These are phyloP conservation scores for Aotearoamyces nothofagi DNA, from an alignment of 2,329 filamentous ascomycete species.

Conservation along the genomic window DNA sequence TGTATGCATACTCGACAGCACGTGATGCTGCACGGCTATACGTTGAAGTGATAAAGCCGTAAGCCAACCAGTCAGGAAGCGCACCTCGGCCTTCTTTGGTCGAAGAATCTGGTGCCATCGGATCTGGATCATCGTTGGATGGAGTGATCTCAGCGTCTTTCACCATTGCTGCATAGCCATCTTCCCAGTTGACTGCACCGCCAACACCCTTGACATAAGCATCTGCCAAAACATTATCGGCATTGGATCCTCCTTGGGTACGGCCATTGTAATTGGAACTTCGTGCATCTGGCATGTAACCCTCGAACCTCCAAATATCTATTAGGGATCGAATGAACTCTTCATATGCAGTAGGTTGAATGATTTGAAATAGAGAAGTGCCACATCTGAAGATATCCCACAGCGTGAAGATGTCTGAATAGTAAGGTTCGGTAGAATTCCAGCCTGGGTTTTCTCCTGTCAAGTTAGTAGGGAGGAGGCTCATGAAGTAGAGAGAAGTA, in stretches of 20 bases:
- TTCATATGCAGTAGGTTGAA: conserved; percentile 46
- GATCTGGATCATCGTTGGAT: conserved; percentile 40
- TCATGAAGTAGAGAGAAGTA: conserved; percentile 54
- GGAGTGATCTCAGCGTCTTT: conserved; percentile 52
- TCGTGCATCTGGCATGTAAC: conserved; percentile 49
- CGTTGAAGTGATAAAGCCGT: conserved; percentile 48
- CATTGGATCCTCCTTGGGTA: conserved; percentile 54
- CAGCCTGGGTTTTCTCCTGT: conserved; percentile 57
- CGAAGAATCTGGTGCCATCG: conserved; percentile 34
- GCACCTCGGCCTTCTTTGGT: conserved; percentile 56
- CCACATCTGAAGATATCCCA: conserved; percentile 52
- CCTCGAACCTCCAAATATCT: conserved; percentile 50
- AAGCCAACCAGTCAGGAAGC: conserved; percentile 49
- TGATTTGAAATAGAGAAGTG: conserved; percentile 47
- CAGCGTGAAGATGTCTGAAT: conserved; percentile 56
- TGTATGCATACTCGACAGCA: conserved; percentile 51
- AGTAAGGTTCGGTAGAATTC: conserved; percentile 50
- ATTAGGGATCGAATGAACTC: conserved; percentile 52
- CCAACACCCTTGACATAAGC: conserved; percentile 52
- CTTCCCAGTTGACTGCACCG: conserved; percentile 47
- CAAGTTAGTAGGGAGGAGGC: conserved; percentile 52
- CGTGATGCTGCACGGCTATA: conserved; percentile 47
- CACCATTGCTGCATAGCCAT: conserved; percentile 46
- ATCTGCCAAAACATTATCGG: conserved; percentile 58
- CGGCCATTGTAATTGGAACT: conserved; percentile 56